These are phyloP conservation scores for Dictyostelium capitatum DNA, from an alignment of 78 protist genomes.

Conservation along the genomic window DNA sequence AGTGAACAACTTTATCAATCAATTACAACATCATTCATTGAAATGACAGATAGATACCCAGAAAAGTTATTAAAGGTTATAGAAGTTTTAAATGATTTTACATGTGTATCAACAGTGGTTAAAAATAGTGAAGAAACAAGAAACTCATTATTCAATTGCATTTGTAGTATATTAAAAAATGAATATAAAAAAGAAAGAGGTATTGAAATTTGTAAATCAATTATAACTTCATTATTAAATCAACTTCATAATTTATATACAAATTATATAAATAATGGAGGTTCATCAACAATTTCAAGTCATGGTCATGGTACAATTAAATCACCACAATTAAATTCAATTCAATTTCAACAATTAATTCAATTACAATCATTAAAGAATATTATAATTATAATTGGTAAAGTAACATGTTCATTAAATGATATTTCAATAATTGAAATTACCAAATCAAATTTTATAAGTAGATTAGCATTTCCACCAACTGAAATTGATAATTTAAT, in stretches of 20 bases:
- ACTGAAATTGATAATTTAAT: constrained; percentile 54
- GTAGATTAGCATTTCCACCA: constrained; percentile 51
- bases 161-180: constrained; percentile 48
- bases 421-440: constrained; percentile 35
- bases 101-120: background rate
- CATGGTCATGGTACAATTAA: background rate
- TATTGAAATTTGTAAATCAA: constrained; percentile 21
- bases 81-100: constrained; percentile 46
- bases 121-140: constrained; percentile 9
- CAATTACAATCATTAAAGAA: constrained; percentile 36
- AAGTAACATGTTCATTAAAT: constrained; percentile 46
- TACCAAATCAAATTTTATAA: constrained; percentile 9
- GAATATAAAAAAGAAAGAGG: constrained; percentile 53
- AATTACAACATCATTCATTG: constrained; percentile 24
- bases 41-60: constrained; percentile 39
- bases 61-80: constrained; percentile 31
- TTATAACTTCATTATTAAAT: constrained; percentile 31
- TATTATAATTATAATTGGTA: constrained; percentile 36
- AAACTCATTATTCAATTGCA: background rate
- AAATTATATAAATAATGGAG: background rate
- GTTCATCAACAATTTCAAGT: background rate
- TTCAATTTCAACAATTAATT: background rate
- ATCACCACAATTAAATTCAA: constrained; percentile 7
- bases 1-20: constrained; percentile 45
- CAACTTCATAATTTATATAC: constrained; percentile 24